Evolutionary conservation across 495 filamentous ascomycete species (phyloP).

Genomic region (Aspergillus diversus): DNA sequence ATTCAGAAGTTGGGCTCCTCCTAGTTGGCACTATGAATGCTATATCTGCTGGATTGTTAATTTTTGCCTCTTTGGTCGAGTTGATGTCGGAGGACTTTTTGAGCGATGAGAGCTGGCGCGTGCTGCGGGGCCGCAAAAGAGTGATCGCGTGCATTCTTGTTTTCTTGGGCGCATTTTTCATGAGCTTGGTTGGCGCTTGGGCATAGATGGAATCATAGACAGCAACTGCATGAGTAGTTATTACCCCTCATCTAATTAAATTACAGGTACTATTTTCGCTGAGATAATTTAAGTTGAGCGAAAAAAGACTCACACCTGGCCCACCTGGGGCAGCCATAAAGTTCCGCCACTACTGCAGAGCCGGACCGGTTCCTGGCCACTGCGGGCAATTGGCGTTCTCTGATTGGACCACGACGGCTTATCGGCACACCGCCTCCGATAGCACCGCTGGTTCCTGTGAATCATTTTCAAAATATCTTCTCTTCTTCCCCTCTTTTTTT

Average conservation of each 20-base stretch:
- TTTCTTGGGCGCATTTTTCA: slow-evolving; percentile 69
- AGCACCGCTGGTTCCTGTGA: slow-evolving; percentile 23
- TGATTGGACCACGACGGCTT: slow-evolving; percentile 36
- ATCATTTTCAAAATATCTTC: slow-evolving; percentile 27
- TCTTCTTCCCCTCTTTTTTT: slow-evolving; percentile 15
- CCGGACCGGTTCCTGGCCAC: not conserved
- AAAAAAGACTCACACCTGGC: too few relatives aligned
- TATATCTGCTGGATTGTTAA: slow-evolving; percentile 64
- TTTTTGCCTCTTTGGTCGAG: slow-evolving; percentile 66
- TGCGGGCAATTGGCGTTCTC: slow-evolving; percentile 13
- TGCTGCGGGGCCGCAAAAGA: slow-evolving; percentile 65
- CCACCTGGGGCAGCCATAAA: too few relatives aligned
- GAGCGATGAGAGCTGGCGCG: slow-evolving; percentile 59
- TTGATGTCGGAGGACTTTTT: slow-evolving; percentile 67
- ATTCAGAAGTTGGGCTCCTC: slow-evolving; percentile 64
- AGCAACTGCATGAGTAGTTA: not conserved
- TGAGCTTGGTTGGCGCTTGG: slow-evolving; percentile 85
- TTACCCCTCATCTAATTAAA: not conserved
- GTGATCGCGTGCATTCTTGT: slow-evolving; percentile 72
- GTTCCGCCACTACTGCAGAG: too few relatives aligned
- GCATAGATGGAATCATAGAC: slow-evolving; percentile 49
- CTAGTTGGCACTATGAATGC: slow-evolving; percentile 73
- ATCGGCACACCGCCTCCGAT: slow-evolving; percentile 49
- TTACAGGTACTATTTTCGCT: not conserved
- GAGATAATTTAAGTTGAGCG: too few relatives aligned